These are phyloP conservation scores for Thelonectria rubi DNA, from an alignment of 2,329 filamentous ascomycete genomes.

Conservation along the genomic window DNA sequence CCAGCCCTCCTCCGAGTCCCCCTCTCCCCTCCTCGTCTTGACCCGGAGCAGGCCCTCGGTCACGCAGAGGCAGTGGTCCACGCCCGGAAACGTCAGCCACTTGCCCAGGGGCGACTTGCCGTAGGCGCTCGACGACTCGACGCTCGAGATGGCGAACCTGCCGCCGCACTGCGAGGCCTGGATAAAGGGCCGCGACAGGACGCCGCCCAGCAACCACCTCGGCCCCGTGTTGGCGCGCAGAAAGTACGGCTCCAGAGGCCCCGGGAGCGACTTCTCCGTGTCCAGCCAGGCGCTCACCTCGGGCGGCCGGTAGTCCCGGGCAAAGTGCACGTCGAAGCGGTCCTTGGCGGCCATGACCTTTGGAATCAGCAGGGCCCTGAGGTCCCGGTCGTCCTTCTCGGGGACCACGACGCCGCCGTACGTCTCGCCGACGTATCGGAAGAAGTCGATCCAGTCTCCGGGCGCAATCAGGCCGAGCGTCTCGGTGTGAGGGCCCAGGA, in stretches of 20 bases:
- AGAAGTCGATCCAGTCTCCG: slow-evolving; percentile 69
- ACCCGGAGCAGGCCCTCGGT: slow-evolving; percentile 57
- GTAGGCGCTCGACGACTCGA: slow-evolving; percentile 56
- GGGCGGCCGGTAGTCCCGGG: slow-evolving; percentile 57
- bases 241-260: slow-evolving; percentile 56
- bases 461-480: slow-evolving; percentile 63
- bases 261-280: slow-evolving; percentile 52
- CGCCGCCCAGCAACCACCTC: slow-evolving; percentile 55
- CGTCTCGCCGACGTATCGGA: slow-evolving; percentile 64
- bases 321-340: slow-evolving; percentile 64
- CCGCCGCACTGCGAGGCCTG: slow-evolving; percentile 57
- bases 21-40: slow-evolving; percentile 43
- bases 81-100: slow-evolving; percentile 54
- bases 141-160: slow-evolving; percentile 62
- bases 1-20: slow-evolving; percentile 8
- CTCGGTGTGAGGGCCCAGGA: slow-evolving; percentile 63
- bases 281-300: slow-evolving; percentile 54
- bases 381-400: slow-evolving; percentile 60
- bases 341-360: slow-evolving; percentile 65
- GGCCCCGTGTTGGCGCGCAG: slow-evolving; percentile 60
- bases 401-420: slow-evolving; percentile 61
- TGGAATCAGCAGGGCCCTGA: slow-evolving; percentile 59
- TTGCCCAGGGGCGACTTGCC: slow-evolving; percentile 46
- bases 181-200: slow-evolving; percentile 58
- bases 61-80: slow-evolving; percentile 63